phyloP scores from a whole-genome alignment of 306 rosid genomes.

The Malus orientalis region DNA sequence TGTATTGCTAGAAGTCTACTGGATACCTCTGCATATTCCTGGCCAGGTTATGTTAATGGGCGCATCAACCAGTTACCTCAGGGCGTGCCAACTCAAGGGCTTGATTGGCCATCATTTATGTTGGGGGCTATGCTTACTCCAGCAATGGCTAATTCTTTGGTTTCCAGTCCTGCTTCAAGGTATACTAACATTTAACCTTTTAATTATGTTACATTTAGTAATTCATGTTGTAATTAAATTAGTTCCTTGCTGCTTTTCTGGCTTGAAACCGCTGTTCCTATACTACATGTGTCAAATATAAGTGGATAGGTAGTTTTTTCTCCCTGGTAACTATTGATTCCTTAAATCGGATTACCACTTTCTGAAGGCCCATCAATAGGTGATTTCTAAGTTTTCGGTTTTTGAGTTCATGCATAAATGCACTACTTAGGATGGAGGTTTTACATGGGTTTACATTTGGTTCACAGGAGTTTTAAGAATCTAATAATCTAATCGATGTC shows the following conservation, averaged over 20 bases:
- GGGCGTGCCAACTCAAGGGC: slow-evolving; percentile 60
- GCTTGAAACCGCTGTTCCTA: not conserved
- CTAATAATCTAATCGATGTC: not conserved
- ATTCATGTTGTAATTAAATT: not conserved
- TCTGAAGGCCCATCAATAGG: not conserved
- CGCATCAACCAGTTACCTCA: slow-evolving; percentile 68
- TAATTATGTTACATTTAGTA: not conserved
- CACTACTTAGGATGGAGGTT: not conserved
- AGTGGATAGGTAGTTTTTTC: not conserved
- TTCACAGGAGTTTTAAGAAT: not conserved
- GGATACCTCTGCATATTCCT: slow-evolving; percentile 74
- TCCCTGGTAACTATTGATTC: not conserved
- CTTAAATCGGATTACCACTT: not conserved
- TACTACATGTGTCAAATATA: not conserved
- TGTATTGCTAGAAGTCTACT: slow-evolving; percentile 81
- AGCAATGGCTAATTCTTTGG: slow-evolving; percentile 57
- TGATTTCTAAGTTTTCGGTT: not conserved
- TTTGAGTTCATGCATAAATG: not conserved
- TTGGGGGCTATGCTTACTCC: slow-evolving; percentile 71
- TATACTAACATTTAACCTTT: slow-evolving; percentile 16
- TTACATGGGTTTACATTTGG: not conserved
- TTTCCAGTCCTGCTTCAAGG: slow-evolving; percentile 93
- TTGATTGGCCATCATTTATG: slow-evolving; percentile 89
- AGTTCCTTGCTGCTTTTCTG: not conserved
- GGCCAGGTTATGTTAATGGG: slow-evolving; percentile 91